phyloP scores from a whole-genome alignment of 495 filamentous ascomycete species.

The Podospora sp. region DNA sequence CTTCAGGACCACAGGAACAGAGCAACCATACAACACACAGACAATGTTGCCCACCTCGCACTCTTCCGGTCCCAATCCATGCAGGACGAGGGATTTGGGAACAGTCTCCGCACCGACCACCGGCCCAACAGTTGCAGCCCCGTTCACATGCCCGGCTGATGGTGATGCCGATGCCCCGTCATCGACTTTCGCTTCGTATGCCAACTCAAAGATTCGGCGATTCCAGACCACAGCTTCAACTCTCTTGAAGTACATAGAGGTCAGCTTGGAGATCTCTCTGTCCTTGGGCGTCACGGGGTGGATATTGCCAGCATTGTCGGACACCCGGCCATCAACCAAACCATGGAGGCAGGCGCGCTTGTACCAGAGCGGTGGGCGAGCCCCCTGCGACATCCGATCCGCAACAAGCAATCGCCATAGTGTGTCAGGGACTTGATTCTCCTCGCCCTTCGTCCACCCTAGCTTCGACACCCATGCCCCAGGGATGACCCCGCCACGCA shows the following conservation, averaged over 20 bases:
- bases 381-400: conserved; percentile 6
- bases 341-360: conserved; percentile 21
- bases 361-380: conserved; percentile 16
- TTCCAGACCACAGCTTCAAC: conserved; percentile 20
- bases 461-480: conserved; percentile 6
- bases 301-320: conserved; percentile 18
- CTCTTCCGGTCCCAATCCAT: conserved; percentile 1
- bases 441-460: not conserved
- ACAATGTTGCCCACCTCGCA: not conserved
- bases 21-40: conserved; percentile 6
- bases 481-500: conserved; percentile 11
- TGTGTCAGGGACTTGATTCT: conserved; percentile 5
- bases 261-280: conserved; percentile 10
- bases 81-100: no score
- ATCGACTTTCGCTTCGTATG: not conserved
- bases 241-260: conserved; percentile 11
- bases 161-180: not conserved
- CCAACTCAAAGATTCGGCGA: conserved; percentile 14
- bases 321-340: conserved; percentile 12
- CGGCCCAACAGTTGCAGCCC: no score
- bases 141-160: not conserved
- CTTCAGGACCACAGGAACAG: conserved; percentile 6
- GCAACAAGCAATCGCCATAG: conserved; percentile 8
- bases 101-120: no score
- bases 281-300: conserved; percentile 6